Evolutionary conservation across 345 rosid genomes (phyloP), one percentile per base, ranked within the genome.

Genomic region (Bruguiera sexangula): DNA sequence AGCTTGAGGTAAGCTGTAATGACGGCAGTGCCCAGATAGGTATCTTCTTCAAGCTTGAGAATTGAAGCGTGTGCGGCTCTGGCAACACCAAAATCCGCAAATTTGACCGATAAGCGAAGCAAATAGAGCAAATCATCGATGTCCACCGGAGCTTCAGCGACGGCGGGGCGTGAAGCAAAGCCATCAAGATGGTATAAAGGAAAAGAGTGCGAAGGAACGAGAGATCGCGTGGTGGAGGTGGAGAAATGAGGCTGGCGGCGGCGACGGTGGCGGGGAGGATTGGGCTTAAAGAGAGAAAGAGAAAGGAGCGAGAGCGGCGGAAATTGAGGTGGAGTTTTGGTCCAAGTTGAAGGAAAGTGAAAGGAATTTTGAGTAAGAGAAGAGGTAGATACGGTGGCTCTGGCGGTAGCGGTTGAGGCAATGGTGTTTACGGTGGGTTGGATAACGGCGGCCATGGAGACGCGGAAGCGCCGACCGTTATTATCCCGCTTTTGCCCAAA

Each of bases 1-100:
- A 87, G 83, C 69, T 85, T 87, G 75, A 87, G 78, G 75, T 93
- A 93, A 10, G 96, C 79, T 2, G 81, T 50, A 69, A 87, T 82
- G 15, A 93, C 70, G 58, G 86, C 78, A 63, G 83, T 90, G 4
- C 87, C 81, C 64, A 88, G 78, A 43, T 59, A 68, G 62, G 81
- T 61, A 72, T 80, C 77, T 8, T 79, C 85, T 21, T 72, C 75
- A 68, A 84, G 79, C 83, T 87, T 89, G 69, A 85, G 71, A 71
- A 84, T 64, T 34, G 80, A 79, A 64, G 90, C 89, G 81, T 93
- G 97, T 0, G 87, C 78, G 22, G 92, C 84, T 75, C 70, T 84
- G 22, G 87, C 81, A 52, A 89, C 86, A 24, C 76, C 82, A 9
- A 73, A 29, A 61, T 87, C 89, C 56, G 64, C 30, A 79, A 69